Base-by-base conservation (phyloP, 495 filamentous ascomycete genomes). In the Penicillium ucsense region DNA sequence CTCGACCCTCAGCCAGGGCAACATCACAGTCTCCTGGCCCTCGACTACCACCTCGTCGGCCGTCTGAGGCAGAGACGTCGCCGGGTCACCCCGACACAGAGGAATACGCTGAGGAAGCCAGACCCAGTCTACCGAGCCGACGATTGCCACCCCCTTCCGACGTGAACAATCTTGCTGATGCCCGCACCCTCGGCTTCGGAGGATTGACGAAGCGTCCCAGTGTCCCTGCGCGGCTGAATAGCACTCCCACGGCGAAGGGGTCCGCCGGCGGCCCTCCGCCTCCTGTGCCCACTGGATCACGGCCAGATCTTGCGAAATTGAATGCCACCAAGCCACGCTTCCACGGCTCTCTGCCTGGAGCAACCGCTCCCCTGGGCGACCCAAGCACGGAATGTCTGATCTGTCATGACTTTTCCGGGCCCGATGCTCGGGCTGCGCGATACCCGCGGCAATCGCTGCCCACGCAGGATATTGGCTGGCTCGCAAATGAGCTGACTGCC, bases 321-420 rank as follows among this genome's bases (percentile, higher is more conserved):
- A 64, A 73, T 52, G 71, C 73, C 8, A 76, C 73, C 1, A 83
- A 82, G 49, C 76, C 77, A 4, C 73, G 71, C 27, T 49, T 67
- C 8, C 42, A 62, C 39, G 52, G 51, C 11, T 49, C 61, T 0
- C 38, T 48, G 4, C 41, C 60, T 2, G 31, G 61, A 27, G 44
- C 55, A 7, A 39, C 47, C 27, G 37, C 56, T 9, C 36, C 58
- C 28, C 44, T 41, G 20, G 28, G 41, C 4, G 32, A 45, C 10
- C 38, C 53, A n/a, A 54, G 52, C 30, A 64, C 65, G 5, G 65
- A 62, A 12, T 98, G 92, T 56, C 73, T 96, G 38, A 67, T 76
- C 35, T 96, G 92, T 62, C 81, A 90, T 46, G 89, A 97, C 66
- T 97, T 89, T 61, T 86, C 86, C 5, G 84, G 59, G 5, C 83